Evolutionary conservation across 2,329 filamentous ascomycete genomes (phyloP).

Genomic region (Curvularia sp.): DNA sequence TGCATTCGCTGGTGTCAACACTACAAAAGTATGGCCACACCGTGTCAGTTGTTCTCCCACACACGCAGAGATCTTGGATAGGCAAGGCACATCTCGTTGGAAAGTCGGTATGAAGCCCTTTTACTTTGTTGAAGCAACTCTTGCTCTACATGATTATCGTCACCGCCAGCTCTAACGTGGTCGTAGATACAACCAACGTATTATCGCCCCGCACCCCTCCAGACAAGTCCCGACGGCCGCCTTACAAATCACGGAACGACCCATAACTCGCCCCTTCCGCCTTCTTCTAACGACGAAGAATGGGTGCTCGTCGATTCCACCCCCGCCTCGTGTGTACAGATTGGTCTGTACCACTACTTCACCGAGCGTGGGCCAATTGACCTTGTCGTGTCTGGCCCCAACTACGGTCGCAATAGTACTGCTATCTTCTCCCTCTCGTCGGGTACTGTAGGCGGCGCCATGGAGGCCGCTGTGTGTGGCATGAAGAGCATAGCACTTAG

Average conservation of each 20-base stretch:
- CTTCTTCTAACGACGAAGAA: constrained; percentile 50
- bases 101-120: constrained; percentile 62
- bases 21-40: constrained; percentile 72
- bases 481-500: constrained; percentile 76
- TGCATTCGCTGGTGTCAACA: constrained; percentile 55
- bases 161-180: neutral
- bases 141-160: neutral
- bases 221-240: constrained; percentile 47
- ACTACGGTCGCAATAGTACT: constrained; percentile 60
- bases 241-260: constrained; percentile 51
- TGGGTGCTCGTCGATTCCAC: constrained; percentile 61
- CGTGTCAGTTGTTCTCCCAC: constrained; percentile 91
- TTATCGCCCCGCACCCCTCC: constrained; percentile 72
- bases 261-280: constrained; percentile 43
- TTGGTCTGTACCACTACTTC: constrained; percentile 59
- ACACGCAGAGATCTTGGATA: constrained; percentile 96
- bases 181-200: constrained; percentile 73
- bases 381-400: constrained; percentile 59
- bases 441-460: constrained; percentile 59
- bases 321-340: constrained; percentile 59
- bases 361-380: constrained; percentile 54
- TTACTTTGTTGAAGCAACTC: neutral
- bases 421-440: constrained; percentile 59
- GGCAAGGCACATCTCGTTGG: constrained; percentile 97
- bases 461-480: constrained; percentile 59